Evolutionary conservation across 1,284 basidiomycete species (phyloP).

Genomic region (Sanguinoderma infundibulare): DNA sequence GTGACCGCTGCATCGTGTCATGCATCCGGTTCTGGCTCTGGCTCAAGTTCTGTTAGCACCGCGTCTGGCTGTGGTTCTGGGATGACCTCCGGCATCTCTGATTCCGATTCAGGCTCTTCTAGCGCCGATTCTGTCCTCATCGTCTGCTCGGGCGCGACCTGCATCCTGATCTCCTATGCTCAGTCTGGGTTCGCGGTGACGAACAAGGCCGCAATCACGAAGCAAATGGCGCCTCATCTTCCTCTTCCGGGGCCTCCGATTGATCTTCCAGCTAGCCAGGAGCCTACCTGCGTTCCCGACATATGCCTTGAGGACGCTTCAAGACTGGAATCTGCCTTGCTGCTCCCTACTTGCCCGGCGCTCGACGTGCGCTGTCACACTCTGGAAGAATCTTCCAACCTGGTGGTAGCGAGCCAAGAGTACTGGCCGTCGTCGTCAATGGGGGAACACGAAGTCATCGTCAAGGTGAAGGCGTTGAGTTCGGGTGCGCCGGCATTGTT

Average conservation of each 20-base stretch:
- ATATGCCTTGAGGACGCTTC: background rate
- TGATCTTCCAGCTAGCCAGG: background rate
- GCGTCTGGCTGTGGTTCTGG: background rate
- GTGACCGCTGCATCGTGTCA: background rate
- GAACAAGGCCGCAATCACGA: background rate
- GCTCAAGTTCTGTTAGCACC: background rate
- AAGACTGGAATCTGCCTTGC: too few relatives aligned
- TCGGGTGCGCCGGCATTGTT: background rate
- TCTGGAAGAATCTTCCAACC: background rate
- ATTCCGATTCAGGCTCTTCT: background rate
- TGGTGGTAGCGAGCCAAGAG: background rate
- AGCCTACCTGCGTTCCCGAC: background rate
- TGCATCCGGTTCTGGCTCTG: background rate
- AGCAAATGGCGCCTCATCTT: too few relatives aligned
- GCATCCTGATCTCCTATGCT: background rate
- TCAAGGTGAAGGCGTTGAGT: background rate
- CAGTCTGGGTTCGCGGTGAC: background rate
- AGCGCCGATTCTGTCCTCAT: background rate
- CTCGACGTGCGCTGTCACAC: background rate
- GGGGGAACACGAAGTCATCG: background rate
- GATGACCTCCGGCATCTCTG: background rate
- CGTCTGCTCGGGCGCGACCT: background rate
- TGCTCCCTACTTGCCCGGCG: background rate
- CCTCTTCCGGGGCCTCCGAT: background rate
- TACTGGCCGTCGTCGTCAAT: background rate